phyloP scores from a whole-genome alignment of 2,329 filamentous ascomycete genomes.

The Penicillium capsulatum region DNA sequence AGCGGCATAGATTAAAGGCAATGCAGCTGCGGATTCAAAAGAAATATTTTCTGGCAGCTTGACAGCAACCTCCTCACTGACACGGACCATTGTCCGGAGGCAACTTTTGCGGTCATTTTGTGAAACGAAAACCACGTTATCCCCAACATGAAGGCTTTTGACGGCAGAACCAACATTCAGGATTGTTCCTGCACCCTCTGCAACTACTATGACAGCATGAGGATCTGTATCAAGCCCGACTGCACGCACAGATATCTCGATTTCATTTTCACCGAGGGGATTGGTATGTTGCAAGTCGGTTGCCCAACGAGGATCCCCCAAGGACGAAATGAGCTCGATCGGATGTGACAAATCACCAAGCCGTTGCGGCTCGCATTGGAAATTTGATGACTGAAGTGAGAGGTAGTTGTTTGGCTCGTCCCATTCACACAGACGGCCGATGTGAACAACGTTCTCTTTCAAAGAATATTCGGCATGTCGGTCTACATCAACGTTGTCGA shows the following conservation, averaged over 20 bases:
- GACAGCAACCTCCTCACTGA: slow-evolving; percentile 2
- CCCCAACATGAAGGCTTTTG: slow-evolving; percentile 3
- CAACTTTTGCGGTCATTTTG: background rate
- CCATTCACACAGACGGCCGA: slow-evolving; percentile 17
- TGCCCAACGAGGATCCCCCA: slow-evolving; percentile 4
- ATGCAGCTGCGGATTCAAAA: slow-evolving; percentile 8
- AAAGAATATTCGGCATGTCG: slow-evolving; percentile 19
- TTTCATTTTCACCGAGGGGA: slow-evolving; percentile 1
- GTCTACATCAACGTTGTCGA: slow-evolving; percentile 2
- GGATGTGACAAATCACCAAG: slow-evolving; percentile 7
- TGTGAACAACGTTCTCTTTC: slow-evolving; percentile 8
- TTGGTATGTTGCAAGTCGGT: slow-evolving; percentile 4
- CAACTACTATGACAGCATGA: background rate
- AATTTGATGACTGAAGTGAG: slow-evolving; percentile 4
- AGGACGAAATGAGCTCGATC: slow-evolving; percentile 4
- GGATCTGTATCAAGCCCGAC: slow-evolving; percentile 8
- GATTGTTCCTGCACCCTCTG: slow-evolving; percentile 17
- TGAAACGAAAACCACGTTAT: slow-evolving; percentile 12
- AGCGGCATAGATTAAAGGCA: slow-evolving; percentile 10
- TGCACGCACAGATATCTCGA: slow-evolving; percentile 13
- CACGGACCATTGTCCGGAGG: slow-evolving; percentile 10
- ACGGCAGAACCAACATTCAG: slow-evolving; percentile 7
- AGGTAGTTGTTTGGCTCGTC: slow-evolving; percentile 14
- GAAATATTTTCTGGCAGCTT: slow-evolving; percentile 9
- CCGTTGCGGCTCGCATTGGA: slow-evolving; percentile 1